Percentiles rank a stretch among this genome's conserved stretches.
phyloP scores from a whole-genome alignment of 768 basidiomycete genomes.

The Rhizopogon salebrosus region DNA sequence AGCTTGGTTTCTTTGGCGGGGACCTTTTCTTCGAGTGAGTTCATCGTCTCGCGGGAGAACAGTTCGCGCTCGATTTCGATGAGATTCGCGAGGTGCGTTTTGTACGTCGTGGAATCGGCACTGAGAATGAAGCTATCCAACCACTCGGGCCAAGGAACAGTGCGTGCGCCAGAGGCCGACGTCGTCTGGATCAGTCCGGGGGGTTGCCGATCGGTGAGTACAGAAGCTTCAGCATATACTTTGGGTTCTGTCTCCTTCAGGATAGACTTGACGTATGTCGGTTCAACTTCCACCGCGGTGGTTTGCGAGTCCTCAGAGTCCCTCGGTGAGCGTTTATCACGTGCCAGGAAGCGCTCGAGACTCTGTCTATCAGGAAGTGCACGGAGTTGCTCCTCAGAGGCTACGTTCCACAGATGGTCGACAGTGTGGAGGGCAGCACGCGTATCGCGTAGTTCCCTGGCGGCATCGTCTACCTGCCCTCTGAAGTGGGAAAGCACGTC shows the following conservation, averaged over 20 bases:
- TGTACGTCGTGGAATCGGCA: constrained; percentile 31
- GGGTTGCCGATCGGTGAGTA: constrained; percentile 15
- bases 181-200: constrained; percentile 14
- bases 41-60: constrained; percentile 18
- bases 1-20: constrained; percentile 31
- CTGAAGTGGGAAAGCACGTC: constrained; percentile 48
- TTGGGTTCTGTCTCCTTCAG: constrained; percentile 11
- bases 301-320: constrained; percentile 65
- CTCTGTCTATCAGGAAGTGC: constrained; percentile 1
- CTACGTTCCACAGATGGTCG: constrained; percentile 37
- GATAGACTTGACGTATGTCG: constrained; percentile 9
- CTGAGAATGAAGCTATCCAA: constrained; percentile 32
- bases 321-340: constrained; percentile 36
- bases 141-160: constrained; percentile 36
- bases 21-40: constrained; percentile 19
- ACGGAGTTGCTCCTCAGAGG: constrained; percentile 39
- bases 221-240: constrained; percentile 12
- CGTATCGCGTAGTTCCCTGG: constrained; percentile 43
- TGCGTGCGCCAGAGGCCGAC: constrained; percentile 19
- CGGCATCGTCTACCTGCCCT: constrained; percentile 45
- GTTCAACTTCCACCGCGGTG: constrained; percentile 39
- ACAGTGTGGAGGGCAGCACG: constrained; percentile 41
- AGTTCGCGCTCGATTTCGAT: constrained; percentile 32
- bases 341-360: constrained; percentile 9
- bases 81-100: constrained; percentile 28